A percentile compares a stretch with the other conserved stretches of the same genome.
Conservation (phyloP, 371 early-diverging fungal genomes). For the Basidiobolus meristosporus region DNA sequence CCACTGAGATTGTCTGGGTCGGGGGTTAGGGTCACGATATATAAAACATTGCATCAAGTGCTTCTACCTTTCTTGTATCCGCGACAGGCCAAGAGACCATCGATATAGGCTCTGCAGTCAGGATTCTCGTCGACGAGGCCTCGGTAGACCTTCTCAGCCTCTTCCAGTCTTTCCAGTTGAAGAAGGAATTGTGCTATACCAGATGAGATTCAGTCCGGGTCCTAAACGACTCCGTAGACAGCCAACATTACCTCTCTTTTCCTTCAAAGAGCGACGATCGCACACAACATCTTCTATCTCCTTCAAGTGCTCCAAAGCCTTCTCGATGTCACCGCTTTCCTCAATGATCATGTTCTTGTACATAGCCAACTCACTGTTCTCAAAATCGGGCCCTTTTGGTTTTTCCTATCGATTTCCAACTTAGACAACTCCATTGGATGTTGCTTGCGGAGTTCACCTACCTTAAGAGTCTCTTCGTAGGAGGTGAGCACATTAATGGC, state of each 20-base stretch:
- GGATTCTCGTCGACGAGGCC: constrained; percentile 62
- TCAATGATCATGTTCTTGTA: constrained; percentile 61
- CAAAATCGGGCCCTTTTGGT: constrained; percentile 30
- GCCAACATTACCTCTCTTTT: constrained; percentile 24
- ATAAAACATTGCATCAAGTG: no score
- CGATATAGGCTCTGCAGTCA: constrained; percentile 49
- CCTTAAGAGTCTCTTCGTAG: constrained; percentile 52
- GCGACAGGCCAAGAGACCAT: constrained; percentile 32
- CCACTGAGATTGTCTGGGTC: no score
- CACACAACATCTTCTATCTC: constrained; percentile 43
- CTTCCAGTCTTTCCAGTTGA: constrained; percentile 37
- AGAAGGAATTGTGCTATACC: constrained; percentile 24
- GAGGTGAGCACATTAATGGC: constrained; percentile 48
- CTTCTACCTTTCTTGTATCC: constrained; percentile 9
- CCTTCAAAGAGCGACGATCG: constrained; percentile 48
- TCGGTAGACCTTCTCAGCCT: constrained; percentile 56
- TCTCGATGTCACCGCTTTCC: constrained; percentile 52
- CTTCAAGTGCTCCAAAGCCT: constrained; percentile 56
- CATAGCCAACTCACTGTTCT: constrained; percentile 57
- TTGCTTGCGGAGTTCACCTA: constrained; percentile 6
- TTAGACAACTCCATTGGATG: not conserved
- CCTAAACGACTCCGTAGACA: not conserved
- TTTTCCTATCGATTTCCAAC: constrained; percentile 1
- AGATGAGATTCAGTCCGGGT: not conserved
- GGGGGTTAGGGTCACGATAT: no score